These are phyloP conservation scores for Cryptococcus wingfieldii DNA, from an alignment of 1,284 basidiomycete genomes.

Conservation along the genomic window DNA sequence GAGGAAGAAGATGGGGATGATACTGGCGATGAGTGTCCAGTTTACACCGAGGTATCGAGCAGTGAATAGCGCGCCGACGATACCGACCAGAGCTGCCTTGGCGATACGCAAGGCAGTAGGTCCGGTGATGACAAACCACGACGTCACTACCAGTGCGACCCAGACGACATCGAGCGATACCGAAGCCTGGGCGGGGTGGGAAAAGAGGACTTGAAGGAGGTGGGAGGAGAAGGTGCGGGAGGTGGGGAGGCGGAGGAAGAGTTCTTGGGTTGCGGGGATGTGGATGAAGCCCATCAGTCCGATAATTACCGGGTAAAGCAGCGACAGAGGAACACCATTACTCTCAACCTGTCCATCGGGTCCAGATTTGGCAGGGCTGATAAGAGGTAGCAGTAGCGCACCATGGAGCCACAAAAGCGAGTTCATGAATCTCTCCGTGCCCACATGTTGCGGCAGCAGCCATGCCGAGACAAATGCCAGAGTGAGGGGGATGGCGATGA, in stretches of 20 bases:
- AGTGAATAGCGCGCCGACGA: background rate
- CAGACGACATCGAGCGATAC: conserved; percentile 65
- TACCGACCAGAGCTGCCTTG: background rate
- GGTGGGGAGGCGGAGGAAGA: conserved; percentile 16
- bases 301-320: conserved; percentile 50
- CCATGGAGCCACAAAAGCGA: conserved; percentile 64
- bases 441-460: conserved; percentile 54
- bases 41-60: conserved; percentile 28
- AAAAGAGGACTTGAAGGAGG: conserved; percentile 45
- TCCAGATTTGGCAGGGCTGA: conserved; percentile 22
- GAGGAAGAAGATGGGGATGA: conserved; percentile 35
- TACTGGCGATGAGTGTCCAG: conserved; percentile 35
- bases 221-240: conserved; percentile 4
- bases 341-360: background rate
- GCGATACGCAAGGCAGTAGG: conserved; percentile 20
- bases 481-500: conserved; percentile 50
- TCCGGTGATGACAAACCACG: conserved; percentile 39
- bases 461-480: conserved; percentile 55
- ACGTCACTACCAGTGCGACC: conserved; percentile 32
- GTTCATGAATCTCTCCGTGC: conserved; percentile 54
- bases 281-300: conserved; percentile 49
- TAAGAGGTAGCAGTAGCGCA: conserved; percentile 57
- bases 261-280: conserved; percentile 37
- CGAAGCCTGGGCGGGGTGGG: conserved; percentile 62
- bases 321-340: conserved; percentile 14